phyloP scores from a whole-genome alignment of 2,329 filamentous ascomycete genomes.

The Botryotinia convoluta region DNA sequence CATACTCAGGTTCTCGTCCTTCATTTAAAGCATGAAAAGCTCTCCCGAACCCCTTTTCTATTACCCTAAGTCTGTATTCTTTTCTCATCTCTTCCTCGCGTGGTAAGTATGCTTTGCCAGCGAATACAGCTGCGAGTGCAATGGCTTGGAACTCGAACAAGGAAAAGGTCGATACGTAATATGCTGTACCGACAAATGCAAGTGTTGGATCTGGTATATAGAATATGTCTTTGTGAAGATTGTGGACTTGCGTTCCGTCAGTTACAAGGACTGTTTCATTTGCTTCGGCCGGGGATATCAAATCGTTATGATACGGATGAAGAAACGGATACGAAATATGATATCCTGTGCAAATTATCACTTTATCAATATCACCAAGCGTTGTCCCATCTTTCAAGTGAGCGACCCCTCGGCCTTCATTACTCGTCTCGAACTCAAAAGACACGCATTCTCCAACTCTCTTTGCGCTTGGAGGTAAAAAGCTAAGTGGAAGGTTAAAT shows the following conservation, averaged over 20 bases:
- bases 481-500: constrained; percentile 29
- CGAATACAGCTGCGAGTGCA: constrained; percentile 44
- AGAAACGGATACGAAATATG: constrained; percentile 66
- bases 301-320: constrained; percentile 44
- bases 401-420: constrained; percentile 49
- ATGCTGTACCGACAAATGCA: constrained; percentile 47
- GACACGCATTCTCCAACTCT: constrained; percentile 29
- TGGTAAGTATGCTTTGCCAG: constrained; percentile 42
- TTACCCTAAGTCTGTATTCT: constrained; percentile 15
- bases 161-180: constrained; percentile 48
- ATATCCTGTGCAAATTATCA: constrained; percentile 68
- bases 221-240: constrained; percentile 52
- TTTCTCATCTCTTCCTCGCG: constrained; percentile 9
- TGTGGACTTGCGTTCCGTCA: constrained; percentile 42
- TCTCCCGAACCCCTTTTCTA: constrained; percentile 19
- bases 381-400: constrained; percentile 52
- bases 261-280: constrained; percentile 57
- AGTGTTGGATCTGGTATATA: constrained; percentile 50
- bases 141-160: constrained; percentile 52
- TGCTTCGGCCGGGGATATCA: constrained; percentile 45
- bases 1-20: constrained; percentile 5
- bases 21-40: constrained; percentile 11
- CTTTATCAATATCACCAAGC: constrained; percentile 55
- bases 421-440: constrained; percentile 23
- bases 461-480: constrained; percentile 26